Conservation (phyloP, 1,284 basidiomycete species). For the Volvariella surrecta region DNA sequence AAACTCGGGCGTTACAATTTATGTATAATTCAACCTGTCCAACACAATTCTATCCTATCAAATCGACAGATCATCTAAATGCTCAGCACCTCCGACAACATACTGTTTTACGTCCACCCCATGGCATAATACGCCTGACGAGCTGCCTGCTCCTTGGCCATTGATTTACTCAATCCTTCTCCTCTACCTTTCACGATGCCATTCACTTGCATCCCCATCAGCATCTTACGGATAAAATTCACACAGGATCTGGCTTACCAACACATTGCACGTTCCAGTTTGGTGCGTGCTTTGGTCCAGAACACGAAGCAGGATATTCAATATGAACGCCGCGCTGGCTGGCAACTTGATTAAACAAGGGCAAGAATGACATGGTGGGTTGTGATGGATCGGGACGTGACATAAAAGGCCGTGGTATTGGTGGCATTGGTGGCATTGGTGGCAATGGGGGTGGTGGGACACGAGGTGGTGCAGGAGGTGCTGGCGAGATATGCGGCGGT, state of each 20-base stretch:
- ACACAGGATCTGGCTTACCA: slow-evolving; percentile 31
- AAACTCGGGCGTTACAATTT: background rate
- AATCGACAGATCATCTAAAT: no score
- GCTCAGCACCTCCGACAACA: background rate
- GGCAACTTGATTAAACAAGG: slow-evolving; percentile 66
- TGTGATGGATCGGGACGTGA: slow-evolving; percentile 54
- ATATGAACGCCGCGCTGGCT: slow-evolving; percentile 51
- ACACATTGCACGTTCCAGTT: slow-evolving; percentile 57
- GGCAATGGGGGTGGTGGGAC: slow-evolving; percentile 12
- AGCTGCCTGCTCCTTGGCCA: slow-evolving; percentile 69
- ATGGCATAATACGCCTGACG: slow-evolving; percentile 58
- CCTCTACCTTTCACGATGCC: slow-evolving; percentile 59
- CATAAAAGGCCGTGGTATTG: slow-evolving; percentile 14
- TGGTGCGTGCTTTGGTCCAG: slow-evolving; percentile 56
- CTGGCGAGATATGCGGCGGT: slow-evolving; percentile 12
- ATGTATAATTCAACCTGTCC: background rate
- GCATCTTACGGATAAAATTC: slow-evolving; percentile 8
- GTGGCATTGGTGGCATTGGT: background rate
- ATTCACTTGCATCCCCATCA: slow-evolving; percentile 40
- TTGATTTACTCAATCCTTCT: slow-evolving; percentile 53
- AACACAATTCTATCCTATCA: background rate
- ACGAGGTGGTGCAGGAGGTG: slow-evolving; percentile 19
- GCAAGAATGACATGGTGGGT: slow-evolving; percentile 51
- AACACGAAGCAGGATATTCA: slow-evolving; percentile 48
- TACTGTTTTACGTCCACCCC: slow-evolving; percentile 47